Evolutionary conservation across 2,329 filamentous ascomycete genomes (phyloP).

Genomic region (Colletotrichum destructivum): DNA sequence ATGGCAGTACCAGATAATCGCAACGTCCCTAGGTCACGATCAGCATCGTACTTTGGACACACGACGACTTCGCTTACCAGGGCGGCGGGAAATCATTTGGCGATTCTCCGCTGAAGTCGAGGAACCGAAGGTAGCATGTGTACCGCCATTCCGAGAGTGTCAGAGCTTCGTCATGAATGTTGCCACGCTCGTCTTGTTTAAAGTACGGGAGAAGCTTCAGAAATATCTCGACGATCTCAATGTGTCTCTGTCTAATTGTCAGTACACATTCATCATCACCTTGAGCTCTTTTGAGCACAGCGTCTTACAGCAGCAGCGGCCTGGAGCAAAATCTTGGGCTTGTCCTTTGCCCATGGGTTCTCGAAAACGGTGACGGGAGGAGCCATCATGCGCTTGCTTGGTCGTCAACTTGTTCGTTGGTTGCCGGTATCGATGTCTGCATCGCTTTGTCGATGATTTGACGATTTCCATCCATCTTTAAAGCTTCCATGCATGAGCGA

Average conservation of each 20-base stretch:
- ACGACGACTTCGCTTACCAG: slow-evolving; percentile 5
- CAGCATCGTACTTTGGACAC: not conserved
- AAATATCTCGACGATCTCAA: slow-evolving; percentile 39
- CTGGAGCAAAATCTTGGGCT: slow-evolving; percentile 5
- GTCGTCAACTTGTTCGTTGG: not conserved
- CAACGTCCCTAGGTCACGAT: slow-evolving; percentile 41
- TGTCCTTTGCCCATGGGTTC: slow-evolving; percentile 23
- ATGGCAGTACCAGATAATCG: slow-evolving; percentile 45
- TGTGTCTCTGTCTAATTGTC: slow-evolving; percentile 26
- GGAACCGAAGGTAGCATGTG: slow-evolving; percentile 42
- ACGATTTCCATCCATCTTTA: not conserved
- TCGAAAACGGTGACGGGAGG: slow-evolving; percentile 18
- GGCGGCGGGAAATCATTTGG: slow-evolving; percentile 43
- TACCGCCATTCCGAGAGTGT: slow-evolving; percentile 45
- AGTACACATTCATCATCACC: no score
- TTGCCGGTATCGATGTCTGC: not conserved
- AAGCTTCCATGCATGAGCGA: not conserved
- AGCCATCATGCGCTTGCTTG: not conserved
- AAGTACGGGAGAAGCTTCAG: slow-evolving; percentile 41
- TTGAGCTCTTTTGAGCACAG: no score
- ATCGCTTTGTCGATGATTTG: no score
- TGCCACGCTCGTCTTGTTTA: slow-evolving; percentile 18
- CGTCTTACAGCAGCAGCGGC: slow-evolving; percentile 19
- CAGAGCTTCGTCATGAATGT: slow-evolving; percentile 36
- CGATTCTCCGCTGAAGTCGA: slow-evolving; percentile 30